Base-by-base conservation (phyloP, 345 rosid genomes). In the Populus simonii region DNA sequence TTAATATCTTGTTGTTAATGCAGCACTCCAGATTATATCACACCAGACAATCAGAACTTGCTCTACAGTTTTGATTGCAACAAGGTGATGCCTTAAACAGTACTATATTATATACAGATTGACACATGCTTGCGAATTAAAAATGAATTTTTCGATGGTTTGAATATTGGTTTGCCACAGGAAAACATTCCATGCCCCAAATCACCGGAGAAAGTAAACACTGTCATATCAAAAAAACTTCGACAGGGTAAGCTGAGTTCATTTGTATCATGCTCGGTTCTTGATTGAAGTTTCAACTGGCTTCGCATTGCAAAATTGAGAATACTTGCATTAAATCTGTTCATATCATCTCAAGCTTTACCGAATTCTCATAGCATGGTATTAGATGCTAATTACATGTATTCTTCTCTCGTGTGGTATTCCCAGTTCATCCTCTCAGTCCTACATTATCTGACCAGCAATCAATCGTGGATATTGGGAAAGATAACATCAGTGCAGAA, bases 11-110 rank as follows among this genome's bases (percentile, higher is more conserved):
- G 5, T 80, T 51, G 70, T 77, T 71, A 27, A 80, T 85, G 83
- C 92, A 96, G 98, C 82, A 94, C 99, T 74, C 99, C 99, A 8
- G 99, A 94, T 79, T 96, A 96, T 75, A 90, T 94, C 74, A 94
- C 98, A 1, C 97, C 99, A 12, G 97, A 90, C 74, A 90, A 96
- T 86, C 99, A 89, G 80, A 86, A 87, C 72, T 57, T 90, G 80
- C 39, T 81, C 75, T 82, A 49, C 80, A 76, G 88, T 71, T 82
- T 92, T 36, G 94, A 92, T 77, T 85, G 81, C 85, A 87, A 82
- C 83, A 85, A 91, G 95, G 99, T 91, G 51, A 84, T 31, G 18
- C 15, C 59, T 66, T 74, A 27, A 70, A 20, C 61, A 55, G 65
- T 7, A n/a, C 15, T 10, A 43, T 59, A 0, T 22, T 74, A n/a